Conservation (phyloP, 2,329 filamentous ascomycete genomes). For the Fusarium kyushuense region DNA sequence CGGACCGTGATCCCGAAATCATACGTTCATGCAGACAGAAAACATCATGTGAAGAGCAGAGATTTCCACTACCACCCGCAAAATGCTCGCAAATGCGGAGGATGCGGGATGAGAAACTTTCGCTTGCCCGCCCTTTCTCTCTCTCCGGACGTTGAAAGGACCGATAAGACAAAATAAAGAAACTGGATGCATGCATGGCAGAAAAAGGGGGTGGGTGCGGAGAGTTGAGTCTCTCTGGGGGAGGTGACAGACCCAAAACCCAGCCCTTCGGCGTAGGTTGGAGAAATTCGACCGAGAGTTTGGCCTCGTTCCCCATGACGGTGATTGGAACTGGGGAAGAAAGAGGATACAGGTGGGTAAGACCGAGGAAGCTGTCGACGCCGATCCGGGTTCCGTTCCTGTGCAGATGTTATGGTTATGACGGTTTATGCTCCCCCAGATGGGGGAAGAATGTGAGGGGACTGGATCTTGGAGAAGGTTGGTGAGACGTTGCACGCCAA, state of each 20-base stretch:
- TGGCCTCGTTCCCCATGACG: constrained; percentile 10
- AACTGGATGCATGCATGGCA: constrained; percentile 5
- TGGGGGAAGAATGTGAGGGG: constrained; percentile 27
- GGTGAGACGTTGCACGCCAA: constrained; percentile 6
- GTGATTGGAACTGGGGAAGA: constrained; percentile 26
- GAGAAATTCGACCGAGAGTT: constrained; percentile 23
- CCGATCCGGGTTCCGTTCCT: neutral
- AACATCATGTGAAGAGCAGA: constrained; percentile 19
- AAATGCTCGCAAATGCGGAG: constrained; percentile 29
- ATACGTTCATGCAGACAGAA: constrained; percentile 10
- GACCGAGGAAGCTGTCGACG: constrained; percentile 22
- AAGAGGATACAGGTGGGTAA: constrained; percentile 21
- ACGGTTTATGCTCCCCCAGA: constrained; percentile 23
- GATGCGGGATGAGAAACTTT: constrained; percentile 31
- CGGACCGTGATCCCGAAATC: constrained; percentile 3
- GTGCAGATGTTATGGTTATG: neutral
- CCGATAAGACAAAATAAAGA: constrained; percentile 27
- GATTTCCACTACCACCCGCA: constrained; percentile 12
- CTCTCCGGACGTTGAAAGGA: constrained; percentile 21
- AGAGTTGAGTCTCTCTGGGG: constrained; percentile 30
- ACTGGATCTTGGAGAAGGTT: constrained; percentile 6
- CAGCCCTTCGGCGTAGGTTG: constrained; percentile 12
- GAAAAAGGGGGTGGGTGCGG: constrained; percentile 27
- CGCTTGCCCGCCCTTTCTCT: constrained; percentile 19
- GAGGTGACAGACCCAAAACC: constrained; percentile 16